Conservation (phyloP, 1,139 yeast species). For the Lodderomyces orthopsilosis region DNA sequence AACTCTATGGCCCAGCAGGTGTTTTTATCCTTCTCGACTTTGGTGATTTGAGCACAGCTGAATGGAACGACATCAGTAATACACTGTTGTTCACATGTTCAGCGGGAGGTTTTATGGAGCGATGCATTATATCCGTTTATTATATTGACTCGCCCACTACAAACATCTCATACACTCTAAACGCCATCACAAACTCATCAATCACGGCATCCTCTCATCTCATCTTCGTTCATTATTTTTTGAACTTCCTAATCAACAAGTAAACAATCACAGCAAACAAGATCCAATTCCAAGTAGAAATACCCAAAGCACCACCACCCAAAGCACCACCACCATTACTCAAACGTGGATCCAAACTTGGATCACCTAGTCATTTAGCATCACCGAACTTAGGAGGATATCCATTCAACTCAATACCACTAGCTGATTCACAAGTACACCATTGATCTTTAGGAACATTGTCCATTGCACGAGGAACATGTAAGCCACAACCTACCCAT, state of each 20-base stretch:
- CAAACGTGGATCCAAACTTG: slow-evolving; percentile 4
- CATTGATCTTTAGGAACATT: slow-evolving; percentile 32
- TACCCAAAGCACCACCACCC: not conserved
- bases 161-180: not conserved
- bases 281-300: slow-evolving; percentile 2
- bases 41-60: too few species aligned
- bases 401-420: slow-evolving; percentile 15
- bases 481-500: slow-evolving; percentile 50
- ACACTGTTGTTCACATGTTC: too few species aligned
- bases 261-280: not conserved
- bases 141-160: too few species aligned
- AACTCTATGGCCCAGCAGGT: too few species aligned
- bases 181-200: not conserved
- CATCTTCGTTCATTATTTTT: not conserved
- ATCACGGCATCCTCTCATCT: not conserved
- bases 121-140: too few species aligned
- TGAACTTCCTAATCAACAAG: slow-evolving; percentile 2
- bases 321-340: not conserved
- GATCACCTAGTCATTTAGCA: slow-evolving; percentile 10
- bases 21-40: too few species aligned
- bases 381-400: slow-evolving; percentile 20
- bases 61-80: too few species aligned
- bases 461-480: slow-evolving; percentile 40
- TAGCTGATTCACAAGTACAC: slow-evolving; percentile 27
- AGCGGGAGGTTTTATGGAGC: too few species aligned